A percentile compares a stretch with the other conserved stretches of the same genome.
Evolutionary conservation across 2,329 filamentous ascomycete genomes (phyloP).

Genomic region (Diplodia scrobiculata): DNA sequence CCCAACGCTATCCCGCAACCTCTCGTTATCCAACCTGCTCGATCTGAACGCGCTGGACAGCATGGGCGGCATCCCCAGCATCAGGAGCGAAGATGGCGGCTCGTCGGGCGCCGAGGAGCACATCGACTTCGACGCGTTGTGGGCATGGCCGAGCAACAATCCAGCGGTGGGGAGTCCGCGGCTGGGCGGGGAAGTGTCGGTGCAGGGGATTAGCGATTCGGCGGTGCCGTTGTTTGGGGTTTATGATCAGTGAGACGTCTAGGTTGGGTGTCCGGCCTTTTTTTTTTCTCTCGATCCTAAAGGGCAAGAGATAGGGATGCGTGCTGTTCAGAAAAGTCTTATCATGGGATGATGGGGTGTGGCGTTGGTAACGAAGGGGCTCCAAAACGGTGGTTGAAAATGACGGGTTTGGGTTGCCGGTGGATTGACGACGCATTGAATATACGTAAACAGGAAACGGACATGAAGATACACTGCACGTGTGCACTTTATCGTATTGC

Average conservation of each 20-base stretch:
- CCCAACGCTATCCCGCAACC: constrained; percentile 18
- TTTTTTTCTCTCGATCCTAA: too few species aligned
- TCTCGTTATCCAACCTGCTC: constrained; percentile 42
- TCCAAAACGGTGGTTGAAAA: too few species aligned
- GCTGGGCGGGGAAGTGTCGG: constrained; percentile 29
- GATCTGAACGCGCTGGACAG: constrained; percentile 44
- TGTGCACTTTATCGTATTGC: too few species aligned
- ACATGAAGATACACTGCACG: too few species aligned
- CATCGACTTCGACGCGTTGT: constrained; percentile 48
- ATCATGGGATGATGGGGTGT: too few species aligned
- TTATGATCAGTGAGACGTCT: constrained; percentile 23
- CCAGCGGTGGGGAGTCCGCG: constrained; percentile 40
- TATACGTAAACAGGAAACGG: too few species aligned
- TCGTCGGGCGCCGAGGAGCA: constrained; percentile 42
- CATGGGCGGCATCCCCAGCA: constrained; percentile 32
- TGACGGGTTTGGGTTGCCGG: too few species aligned
- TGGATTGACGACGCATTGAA: too few species aligned
- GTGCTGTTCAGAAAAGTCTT: too few species aligned
- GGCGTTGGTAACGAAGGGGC: too few species aligned
- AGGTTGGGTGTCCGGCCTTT: too few species aligned
- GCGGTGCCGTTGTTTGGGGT: constrained; percentile 43
- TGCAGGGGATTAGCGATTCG: constrained; percentile 38
- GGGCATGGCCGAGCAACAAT: constrained; percentile 46
- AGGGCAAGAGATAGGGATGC: too few species aligned
- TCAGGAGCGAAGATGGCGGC: constrained; percentile 38